These are phyloP conservation scores for Pseudoneurospora amorphoporcata DNA, from an alignment of 495 filamentous ascomycete genomes.

Conservation along the genomic window DNA sequence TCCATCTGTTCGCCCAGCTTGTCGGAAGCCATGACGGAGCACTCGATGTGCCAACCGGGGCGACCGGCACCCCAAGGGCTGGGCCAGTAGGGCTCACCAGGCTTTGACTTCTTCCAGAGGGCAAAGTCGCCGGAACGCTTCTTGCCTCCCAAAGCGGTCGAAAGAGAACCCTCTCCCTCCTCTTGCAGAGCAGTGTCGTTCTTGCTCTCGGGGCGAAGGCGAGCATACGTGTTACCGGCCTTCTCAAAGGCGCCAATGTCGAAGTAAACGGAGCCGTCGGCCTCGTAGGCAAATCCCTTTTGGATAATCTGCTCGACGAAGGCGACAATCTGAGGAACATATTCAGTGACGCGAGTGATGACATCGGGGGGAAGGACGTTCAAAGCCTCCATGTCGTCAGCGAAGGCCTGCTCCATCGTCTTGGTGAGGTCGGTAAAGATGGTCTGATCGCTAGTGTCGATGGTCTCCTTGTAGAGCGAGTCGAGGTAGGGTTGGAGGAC, in stretches of 20 bases:
- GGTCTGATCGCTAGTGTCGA: conserved; percentile 64
- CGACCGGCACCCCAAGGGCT: conserved; percentile 79
- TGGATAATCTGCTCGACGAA: conserved; percentile 64
- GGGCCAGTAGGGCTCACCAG: conserved; percentile 84
- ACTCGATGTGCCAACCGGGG: conserved; percentile 97
- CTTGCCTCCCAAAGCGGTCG: conserved; percentile 58
- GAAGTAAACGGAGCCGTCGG: conserved; percentile 87
- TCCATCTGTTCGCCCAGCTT: conserved; percentile 75
- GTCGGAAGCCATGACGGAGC: conserved; percentile 90
- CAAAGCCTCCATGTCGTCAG: conserved; percentile 70
- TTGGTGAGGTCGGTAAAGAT: conserved; percentile 67
- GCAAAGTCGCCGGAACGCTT: conserved; percentile 75
- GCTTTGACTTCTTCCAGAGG: conserved; percentile 87
- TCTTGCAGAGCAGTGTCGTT: conserved; percentile 73
- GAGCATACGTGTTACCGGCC: conserved; percentile 72
- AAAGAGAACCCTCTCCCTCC: conserved; percentile 82
- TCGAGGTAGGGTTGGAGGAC: conserved; percentile 85
- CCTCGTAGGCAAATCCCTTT: conserved; percentile 83
- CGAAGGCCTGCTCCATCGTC: conserved; percentile 74
- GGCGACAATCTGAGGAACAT: conserved; percentile 65
- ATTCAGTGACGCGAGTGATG: conserved; percentile 82
- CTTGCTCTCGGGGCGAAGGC: conserved; percentile 77
- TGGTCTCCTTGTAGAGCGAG: conserved; percentile 56
- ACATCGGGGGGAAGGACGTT: conserved; percentile 78
- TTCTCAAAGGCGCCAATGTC: conserved; percentile 82